These are phyloP conservation scores for Pterulicium gracile DNA, from an alignment of 1,284 basidiomycete species.

Conservation along the genomic window DNA sequence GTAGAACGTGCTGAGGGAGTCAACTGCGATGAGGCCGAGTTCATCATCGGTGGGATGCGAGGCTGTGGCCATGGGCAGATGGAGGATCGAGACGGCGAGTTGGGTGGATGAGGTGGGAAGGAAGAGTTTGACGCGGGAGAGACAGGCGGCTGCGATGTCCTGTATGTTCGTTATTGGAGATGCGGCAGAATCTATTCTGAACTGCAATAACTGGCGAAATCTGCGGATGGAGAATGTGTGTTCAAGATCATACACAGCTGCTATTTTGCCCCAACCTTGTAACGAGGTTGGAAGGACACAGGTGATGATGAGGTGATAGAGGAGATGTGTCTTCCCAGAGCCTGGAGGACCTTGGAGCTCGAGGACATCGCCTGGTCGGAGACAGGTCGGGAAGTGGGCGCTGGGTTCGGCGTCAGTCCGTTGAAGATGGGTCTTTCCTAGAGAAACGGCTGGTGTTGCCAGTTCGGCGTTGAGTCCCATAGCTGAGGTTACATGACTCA, in stretches of 20 bases:
- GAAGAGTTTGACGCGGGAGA: conserved; percentile 46
- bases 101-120: conserved; percentile 53
- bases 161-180: conserved; percentile 8
- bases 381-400: not conserved
- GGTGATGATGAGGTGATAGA: conserved; percentile 52
- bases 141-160: conserved; percentile 13
- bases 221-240: conserved; percentile 45
- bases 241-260: conserved; percentile 61
- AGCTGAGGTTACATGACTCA: not conserved
- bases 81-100: conserved; percentile 51
- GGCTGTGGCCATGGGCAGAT: conserved; percentile 47
- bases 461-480: not conserved
- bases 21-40: conserved; percentile 56
- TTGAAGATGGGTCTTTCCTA: not conserved
- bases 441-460: not conserved
- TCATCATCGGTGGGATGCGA: conserved; percentile 35
- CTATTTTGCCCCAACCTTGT: conserved; percentile 52
- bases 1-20: conserved; percentile 67
- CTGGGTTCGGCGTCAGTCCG: not conserved
- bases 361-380: conserved; percentile 43
- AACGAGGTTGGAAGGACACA: conserved; percentile 43
- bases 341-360: conserved; percentile 66
- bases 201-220: conserved; percentile 38
- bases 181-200: conserved; percentile 16
- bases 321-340: conserved; percentile 65